Percentiles rank a stretch among this genome's conserved stretches.
Evolutionary conservation across 805 yeast species (phyloP).

Genomic region (Metschnikowia shivogae): DNA sequence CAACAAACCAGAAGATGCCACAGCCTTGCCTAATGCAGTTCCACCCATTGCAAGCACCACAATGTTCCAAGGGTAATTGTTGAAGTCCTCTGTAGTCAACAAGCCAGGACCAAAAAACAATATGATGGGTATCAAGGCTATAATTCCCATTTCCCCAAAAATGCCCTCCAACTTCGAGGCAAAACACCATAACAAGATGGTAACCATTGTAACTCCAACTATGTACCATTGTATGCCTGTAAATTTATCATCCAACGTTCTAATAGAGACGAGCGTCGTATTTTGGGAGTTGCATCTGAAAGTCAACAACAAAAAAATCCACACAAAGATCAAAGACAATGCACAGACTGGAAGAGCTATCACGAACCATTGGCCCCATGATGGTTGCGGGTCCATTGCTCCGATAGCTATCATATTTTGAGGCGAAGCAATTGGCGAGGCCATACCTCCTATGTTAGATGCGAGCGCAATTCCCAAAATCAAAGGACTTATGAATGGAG

Average conservation of each 20-base stretch:
- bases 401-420: constrained; percentile 54
- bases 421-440: constrained; percentile 53
- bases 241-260: constrained; percentile 44
- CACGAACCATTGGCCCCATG: constrained; percentile 57
- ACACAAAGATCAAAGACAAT: constrained; percentile 36
- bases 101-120: constrained; percentile 49
- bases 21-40: constrained; percentile 49
- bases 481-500: constrained; percentile 38
- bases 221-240: constrained; percentile 44
- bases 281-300: constrained; percentile 48
- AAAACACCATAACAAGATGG: constrained; percentile 49
- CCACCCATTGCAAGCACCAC: constrained; percentile 56
- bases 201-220: constrained; percentile 36
- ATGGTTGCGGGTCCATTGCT: constrained; percentile 48
- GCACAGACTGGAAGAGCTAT: constrained; percentile 46
- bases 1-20: constrained; percentile 46
- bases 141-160: constrained; percentile 48
- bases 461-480: constrained; percentile 48
- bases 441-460: constrained; percentile 53
- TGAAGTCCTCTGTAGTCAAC: constrained; percentile 44
- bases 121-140: constrained; percentile 45
- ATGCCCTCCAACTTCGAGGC: constrained; percentile 37
- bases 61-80: constrained; percentile 53
- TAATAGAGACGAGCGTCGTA: constrained; percentile 44
- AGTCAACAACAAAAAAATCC: constrained; percentile 50